Conservation (phyloP, 2,329 filamentous ascomycete genomes). For the Neofusicoccum umdonicola region DNA sequence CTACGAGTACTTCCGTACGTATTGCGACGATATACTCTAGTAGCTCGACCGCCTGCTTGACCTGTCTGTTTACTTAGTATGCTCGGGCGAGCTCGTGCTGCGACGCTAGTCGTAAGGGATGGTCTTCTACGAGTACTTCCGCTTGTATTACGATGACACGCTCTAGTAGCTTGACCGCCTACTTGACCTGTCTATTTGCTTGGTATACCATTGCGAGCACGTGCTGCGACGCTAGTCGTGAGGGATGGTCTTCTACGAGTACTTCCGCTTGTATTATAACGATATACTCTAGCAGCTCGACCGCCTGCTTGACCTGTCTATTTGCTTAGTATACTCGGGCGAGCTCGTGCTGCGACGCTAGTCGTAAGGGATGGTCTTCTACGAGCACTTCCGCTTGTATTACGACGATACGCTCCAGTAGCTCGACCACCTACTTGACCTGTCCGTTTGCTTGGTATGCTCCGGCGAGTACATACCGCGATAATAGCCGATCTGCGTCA, state of each 20-base stretch:
- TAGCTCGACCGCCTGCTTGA: constrained; percentile 8
- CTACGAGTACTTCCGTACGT: constrained; percentile 11
- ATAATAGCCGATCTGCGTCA: neutral
- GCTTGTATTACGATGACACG: constrained; percentile 4
- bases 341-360: neutral
- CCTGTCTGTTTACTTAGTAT: constrained; percentile 18
- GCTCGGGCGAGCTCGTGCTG: constrained; percentile 5
- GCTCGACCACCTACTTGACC: neutral
- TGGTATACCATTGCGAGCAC: constrained; percentile 10
- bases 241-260: constrained; percentile 1
- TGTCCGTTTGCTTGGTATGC: constrained; percentile 18
- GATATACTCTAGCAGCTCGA: constrained; percentile 18
- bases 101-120: neutral
- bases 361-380: neutral
- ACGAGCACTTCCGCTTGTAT: constrained; percentile 13
- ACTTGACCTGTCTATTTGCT: constrained; percentile 14
- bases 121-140: constrained; percentile 15
- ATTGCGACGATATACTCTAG: constrained; percentile 19
- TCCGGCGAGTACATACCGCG: neutral
- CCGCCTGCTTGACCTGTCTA: constrained; percentile 4
- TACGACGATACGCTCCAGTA: constrained; percentile 19
- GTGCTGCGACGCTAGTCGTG: neutral
- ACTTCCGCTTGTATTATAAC: constrained; percentile 13
- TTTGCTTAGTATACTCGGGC: constrained; percentile 16
- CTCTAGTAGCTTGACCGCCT: constrained; percentile 17